Conservation (phyloP, 1,139 yeast genomes). For the Ogataea hybrid region DNA sequence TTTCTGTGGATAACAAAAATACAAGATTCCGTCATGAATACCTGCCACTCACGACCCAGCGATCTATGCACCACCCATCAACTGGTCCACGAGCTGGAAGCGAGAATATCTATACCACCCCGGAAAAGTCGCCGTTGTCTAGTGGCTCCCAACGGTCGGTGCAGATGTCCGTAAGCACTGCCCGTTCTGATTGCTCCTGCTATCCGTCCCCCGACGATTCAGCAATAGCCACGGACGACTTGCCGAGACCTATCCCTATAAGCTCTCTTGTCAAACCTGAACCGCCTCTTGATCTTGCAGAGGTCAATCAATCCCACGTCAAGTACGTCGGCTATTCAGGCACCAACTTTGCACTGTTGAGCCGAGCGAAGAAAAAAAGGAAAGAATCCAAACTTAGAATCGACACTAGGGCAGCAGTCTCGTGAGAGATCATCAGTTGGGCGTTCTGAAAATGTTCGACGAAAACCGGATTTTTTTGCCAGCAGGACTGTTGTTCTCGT, state of each 20-base stretch:
- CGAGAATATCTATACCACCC: slow-evolving; percentile 1
- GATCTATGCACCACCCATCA: too few relatives aligned
- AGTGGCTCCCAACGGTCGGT: neutral
- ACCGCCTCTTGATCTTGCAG: slow-evolving; percentile 6
- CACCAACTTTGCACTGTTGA: slow-evolving; percentile 4
- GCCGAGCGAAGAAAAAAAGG: neutral
- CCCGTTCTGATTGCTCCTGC: neutral
- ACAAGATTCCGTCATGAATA: slow-evolving; percentile 16
- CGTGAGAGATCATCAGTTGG: slow-evolving; percentile 1
- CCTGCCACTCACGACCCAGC: neutral
- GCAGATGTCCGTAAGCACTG: too few relatives aligned
- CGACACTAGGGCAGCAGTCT: neutral
- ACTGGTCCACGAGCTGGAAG: neutral
- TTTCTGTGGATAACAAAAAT: slow-evolving; percentile 21
- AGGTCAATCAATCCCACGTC: slow-evolving; percentile 3
- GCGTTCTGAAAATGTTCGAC: slow-evolving; percentile 15
- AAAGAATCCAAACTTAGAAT: neutral
- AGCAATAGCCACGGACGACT: slow-evolving; percentile 10
- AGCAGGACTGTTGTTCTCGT: slow-evolving; percentile 1
- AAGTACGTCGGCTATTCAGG: slow-evolving; percentile 9
- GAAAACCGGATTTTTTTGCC: slow-evolving; percentile 19
- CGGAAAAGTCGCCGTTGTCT: slow-evolving; percentile 1
- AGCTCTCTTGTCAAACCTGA: neutral
- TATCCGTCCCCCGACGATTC: slow-evolving; percentile 17
- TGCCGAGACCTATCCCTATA: slow-evolving; percentile 17